A percentile compares a stretch with the other conserved stretches of the same genome.
phyloP scores from a whole-genome alignment of 148 eudicot genomes.

The Rhododendron ovatum region DNA sequence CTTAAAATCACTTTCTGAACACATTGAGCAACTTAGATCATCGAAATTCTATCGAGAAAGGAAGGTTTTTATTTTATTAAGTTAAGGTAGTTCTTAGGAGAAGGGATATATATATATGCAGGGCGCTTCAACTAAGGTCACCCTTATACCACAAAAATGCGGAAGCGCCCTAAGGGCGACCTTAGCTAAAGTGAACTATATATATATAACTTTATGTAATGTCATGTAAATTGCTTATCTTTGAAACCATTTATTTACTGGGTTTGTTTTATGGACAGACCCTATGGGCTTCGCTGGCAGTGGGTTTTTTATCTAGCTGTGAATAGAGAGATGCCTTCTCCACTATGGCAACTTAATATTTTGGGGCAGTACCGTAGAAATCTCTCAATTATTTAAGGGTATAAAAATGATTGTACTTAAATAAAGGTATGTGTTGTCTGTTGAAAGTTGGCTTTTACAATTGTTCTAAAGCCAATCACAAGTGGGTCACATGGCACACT shows the following conservation, averaged over 20 bases:
- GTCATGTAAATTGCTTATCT: background rate
- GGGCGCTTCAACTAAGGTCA: too few relatives aligned
- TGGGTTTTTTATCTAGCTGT: slow-evolving; percentile 1
- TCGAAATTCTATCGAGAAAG: too few relatives aligned
- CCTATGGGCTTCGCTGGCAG: background rate
- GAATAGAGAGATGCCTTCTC: background rate
- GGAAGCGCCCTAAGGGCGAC: too few relatives aligned
- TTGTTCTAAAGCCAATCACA: slow-evolving; percentile 14
- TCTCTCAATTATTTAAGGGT: background rate
- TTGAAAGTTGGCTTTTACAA: slow-evolving; percentile 7
- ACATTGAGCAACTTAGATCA: too few relatives aligned
- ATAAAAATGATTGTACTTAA: slow-evolving; percentile 1
- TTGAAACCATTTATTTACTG: background rate
- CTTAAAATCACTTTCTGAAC: too few relatives aligned
- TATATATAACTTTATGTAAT: background rate
- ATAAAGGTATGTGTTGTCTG: slow-evolving; percentile 8
- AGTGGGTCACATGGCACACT: slow-evolving; percentile 22
- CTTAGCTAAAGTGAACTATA: too few relatives aligned
- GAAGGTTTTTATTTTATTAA: too few relatives aligned
- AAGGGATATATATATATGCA: too few relatives aligned
- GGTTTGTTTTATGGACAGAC: background rate
- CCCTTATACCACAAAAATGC: too few relatives aligned
- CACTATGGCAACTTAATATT: background rate
- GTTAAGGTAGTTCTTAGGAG: too few relatives aligned
- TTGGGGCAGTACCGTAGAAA: background rate